These are phyloP conservation scores for Arctostaphylos glauca DNA, from an alignment of 148 eudicot species.

Conservation along the genomic window DNA sequence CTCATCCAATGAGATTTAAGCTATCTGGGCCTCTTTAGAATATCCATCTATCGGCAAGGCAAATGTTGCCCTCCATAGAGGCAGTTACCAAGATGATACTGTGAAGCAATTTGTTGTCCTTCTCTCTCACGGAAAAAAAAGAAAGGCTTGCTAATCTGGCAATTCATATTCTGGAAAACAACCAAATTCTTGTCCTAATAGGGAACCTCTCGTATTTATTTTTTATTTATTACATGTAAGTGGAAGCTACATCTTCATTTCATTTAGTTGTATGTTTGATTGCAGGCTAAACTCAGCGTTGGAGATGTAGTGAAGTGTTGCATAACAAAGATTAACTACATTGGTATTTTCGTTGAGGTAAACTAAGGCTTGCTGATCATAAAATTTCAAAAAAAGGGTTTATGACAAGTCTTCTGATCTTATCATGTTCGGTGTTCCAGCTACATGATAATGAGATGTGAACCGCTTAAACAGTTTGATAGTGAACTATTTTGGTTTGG, in stretches of 20 bases:
- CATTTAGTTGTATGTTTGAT: neutral
- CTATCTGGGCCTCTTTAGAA: neutral
- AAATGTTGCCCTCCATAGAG: neutral
- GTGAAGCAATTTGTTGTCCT: neutral
- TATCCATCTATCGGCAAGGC: neutral
- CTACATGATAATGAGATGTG: neutral
- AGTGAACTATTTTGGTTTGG: neutral
- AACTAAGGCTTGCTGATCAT: constrained; percentile 4
- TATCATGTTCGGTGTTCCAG: neutral
- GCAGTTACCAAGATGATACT: neutral
- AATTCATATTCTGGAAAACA: neutral
- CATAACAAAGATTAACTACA: constrained; percentile 80
- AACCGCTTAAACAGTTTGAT: neutral
- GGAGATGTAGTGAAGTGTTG: constrained; percentile 88
- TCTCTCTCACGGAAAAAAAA: neutral
- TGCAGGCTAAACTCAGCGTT: constrained; percentile 71
- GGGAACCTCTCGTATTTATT: neutral
- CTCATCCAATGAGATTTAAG: neutral
- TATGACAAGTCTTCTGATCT: neutral
- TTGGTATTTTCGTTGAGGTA: constrained; percentile 95
- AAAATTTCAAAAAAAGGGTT: neutral
- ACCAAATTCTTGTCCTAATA: neutral
- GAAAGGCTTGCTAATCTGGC: neutral
- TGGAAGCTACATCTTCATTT: constrained; percentile 7
- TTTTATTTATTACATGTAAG: neutral